A percentile compares a stretch with the other conserved stretches of the same genome.
These are phyloP conservation scores for Potentilla sterilis DNA, from an alignment of 306 rosid species.

Conservation along the genomic window DNA sequence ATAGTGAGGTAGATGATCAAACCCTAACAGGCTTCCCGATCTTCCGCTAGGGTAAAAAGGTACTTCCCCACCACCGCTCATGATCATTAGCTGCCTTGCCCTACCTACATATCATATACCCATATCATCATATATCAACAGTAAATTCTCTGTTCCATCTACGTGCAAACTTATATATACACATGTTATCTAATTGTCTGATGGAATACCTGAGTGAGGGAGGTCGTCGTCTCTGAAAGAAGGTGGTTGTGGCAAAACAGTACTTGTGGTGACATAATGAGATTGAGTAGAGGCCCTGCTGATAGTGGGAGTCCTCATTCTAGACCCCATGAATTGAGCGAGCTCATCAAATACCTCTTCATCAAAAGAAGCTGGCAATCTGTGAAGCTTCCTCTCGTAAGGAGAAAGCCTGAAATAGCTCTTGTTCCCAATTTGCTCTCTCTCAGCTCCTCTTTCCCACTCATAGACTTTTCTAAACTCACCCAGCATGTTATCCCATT, in stretches of 20 bases:
- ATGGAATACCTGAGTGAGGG: slow-evolving; percentile 48
- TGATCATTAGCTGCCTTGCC: slow-evolving; percentile 48
- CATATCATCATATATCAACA: neutral
- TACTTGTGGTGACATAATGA: slow-evolving; percentile 26
- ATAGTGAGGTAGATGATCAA: slow-evolving; percentile 32
- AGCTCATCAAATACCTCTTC: slow-evolving; percentile 96
- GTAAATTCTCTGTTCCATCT: neutral
- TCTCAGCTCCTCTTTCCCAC: slow-evolving; percentile 92
- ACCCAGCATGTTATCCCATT: slow-evolving; percentile 98
- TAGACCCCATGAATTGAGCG: slow-evolving; percentile 82
- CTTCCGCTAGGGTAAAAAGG: slow-evolving; percentile 49
- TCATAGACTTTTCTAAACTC: slow-evolving; percentile 94
- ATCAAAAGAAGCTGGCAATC: slow-evolving; percentile 94
- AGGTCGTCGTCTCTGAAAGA: slow-evolving; percentile 63
- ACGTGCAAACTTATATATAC: neutral
- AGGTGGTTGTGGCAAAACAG: slow-evolving; percentile 48
- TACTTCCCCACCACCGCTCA: slow-evolving; percentile 50
- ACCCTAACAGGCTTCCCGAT: slow-evolving; percentile 50
- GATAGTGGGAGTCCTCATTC: slow-evolving; percentile 61
- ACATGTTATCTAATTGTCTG: neutral
- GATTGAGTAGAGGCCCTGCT: slow-evolving; percentile 23
- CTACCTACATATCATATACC: slow-evolving; percentile 37
- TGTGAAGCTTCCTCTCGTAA: slow-evolving; percentile 85
- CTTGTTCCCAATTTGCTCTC: slow-evolving; percentile 71
- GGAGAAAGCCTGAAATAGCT: slow-evolving; percentile 96